phyloP scores from a whole-genome alignment of 192 early-diverging fungal genomes.

The Rhizophlyctis rosea region DNA sequence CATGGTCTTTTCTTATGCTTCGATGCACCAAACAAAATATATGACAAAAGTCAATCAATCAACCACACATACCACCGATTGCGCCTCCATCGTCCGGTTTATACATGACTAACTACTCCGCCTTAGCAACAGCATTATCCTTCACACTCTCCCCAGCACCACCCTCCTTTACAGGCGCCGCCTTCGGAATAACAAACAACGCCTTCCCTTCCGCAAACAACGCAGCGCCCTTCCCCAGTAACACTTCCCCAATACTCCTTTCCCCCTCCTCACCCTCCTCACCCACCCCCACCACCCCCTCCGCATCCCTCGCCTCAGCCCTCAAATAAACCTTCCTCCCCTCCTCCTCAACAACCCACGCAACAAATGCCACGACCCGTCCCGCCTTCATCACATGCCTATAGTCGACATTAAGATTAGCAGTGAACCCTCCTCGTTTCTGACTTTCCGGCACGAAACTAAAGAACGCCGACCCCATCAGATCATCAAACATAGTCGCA shows the following conservation, averaged over 20 bases:
- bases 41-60: no score
- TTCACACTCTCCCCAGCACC: no score
- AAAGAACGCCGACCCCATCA: slow-evolving; percentile 20
- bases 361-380: not conserved
- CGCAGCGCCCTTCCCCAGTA: not conserved
- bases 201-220: not conserved
- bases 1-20: no score
- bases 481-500: slow-evolving; percentile 26
- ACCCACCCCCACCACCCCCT: not conserved
- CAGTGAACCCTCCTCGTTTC: slow-evolving; percentile 15
- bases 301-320: not conserved
- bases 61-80: no score
- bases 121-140: not conserved
- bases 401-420: slow-evolving; percentile 25
- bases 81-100: no score
- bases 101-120: not conserved
- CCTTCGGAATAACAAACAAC: slow-evolving; percentile 1
- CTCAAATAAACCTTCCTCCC: not conserved
- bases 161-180: not conserved
- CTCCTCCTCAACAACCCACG: not conserved
- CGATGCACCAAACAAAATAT: no score
- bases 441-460: not conserved
- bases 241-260: not conserved
- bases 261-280: not conserved
- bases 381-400: not conserved